phyloP scores from a whole-genome alignment of 2,329 filamentous ascomycete genomes.

The Penicillium aurantiogriseum region DNA sequence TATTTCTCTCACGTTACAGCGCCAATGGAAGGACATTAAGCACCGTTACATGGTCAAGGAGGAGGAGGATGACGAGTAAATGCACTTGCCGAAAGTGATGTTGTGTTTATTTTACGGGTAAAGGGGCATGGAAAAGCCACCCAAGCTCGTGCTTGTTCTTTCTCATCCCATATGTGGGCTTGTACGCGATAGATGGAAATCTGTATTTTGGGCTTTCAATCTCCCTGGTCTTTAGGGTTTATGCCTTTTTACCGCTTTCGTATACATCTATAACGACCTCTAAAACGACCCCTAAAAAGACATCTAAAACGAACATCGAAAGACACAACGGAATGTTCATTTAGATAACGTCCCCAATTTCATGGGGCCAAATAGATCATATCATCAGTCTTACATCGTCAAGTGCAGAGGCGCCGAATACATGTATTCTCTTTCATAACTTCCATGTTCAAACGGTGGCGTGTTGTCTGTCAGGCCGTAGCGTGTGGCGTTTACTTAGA shows the following conservation, averaged over 20 bases:
- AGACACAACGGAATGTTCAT: background rate
- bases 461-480: slow-evolving; percentile 8
- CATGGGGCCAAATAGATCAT: background rate
- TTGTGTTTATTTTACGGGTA: slow-evolving; percentile 15
- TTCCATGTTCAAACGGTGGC: background rate
- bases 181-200: slow-evolving; percentile 30
- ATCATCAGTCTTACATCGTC: background rate
- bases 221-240: background rate
- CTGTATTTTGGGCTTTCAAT: slow-evolving; percentile 20
- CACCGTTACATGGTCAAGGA: slow-evolving; percentile 73
- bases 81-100: background rate
- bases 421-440: background rate
- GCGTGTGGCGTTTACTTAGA: slow-evolving; percentile 23
- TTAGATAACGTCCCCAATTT: background rate
- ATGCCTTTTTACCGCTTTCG: background rate
- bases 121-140: slow-evolving; percentile 23
- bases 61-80: slow-evolving; percentile 57
- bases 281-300: background rate
- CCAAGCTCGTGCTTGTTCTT: slow-evolving; percentile 18
- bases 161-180: slow-evolving; percentile 21
- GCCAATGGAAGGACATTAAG: slow-evolving; percentile 99
- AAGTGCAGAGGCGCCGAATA: background rate
- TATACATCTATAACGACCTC: background rate
- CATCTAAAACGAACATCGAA: background rate
- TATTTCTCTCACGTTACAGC: slow-evolving; percentile 52